Evolutionary conservation across 2,329 filamentous ascomycete species (phyloP).

Genomic region (Cadophora sp.): DNA sequence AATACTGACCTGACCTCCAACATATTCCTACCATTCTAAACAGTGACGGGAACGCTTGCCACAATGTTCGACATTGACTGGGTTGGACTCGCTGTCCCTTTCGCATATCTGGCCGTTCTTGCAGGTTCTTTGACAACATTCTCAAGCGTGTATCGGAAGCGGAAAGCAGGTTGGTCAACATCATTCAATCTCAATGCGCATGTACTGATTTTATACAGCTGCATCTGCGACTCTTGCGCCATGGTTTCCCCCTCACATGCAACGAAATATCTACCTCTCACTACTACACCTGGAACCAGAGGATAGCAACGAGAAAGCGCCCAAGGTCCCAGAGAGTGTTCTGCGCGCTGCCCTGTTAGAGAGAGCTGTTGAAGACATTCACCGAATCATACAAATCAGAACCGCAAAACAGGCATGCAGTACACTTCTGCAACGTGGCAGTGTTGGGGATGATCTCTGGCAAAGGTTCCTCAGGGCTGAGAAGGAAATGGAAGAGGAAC

Average conservation of each 20-base stretch:
- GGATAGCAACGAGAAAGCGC: slow-evolving; percentile 68
- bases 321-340: slow-evolving; percentile 79
- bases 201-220: slow-evolving; percentile 53
- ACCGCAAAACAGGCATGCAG: slow-evolving; percentile 88
- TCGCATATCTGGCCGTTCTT: slow-evolving; percentile 89
- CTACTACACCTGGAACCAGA: slow-evolving; percentile 80
- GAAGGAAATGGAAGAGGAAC: slow-evolving; percentile 96
- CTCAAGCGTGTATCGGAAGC: slow-evolving; percentile 89
- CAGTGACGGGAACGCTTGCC: slow-evolving; percentile 11
- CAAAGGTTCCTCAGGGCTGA: slow-evolving; percentile 90
- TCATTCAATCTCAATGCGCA: slow-evolving; percentile 27
- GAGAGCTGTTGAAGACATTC: slow-evolving; percentile 91
- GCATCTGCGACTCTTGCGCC: slow-evolving; percentile 86
- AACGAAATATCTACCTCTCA: slow-evolving; percentile 93
- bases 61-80: slow-evolving; percentile 67
- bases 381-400: slow-evolving; percentile 87
- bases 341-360: slow-evolving; percentile 87
- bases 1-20: neutral
- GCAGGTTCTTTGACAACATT: slow-evolving; percentile 90
- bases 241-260: slow-evolving; percentile 91
- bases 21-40: neutral
- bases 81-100: slow-evolving; percentile 83
- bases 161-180: slow-evolving; percentile 76
- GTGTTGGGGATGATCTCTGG: slow-evolving; percentile 95
- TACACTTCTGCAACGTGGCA: slow-evolving; percentile 83